Evolutionary conservation across 306 rosid species (phyloP).

Genomic region (Cucurbita argyrosperma): DNA sequence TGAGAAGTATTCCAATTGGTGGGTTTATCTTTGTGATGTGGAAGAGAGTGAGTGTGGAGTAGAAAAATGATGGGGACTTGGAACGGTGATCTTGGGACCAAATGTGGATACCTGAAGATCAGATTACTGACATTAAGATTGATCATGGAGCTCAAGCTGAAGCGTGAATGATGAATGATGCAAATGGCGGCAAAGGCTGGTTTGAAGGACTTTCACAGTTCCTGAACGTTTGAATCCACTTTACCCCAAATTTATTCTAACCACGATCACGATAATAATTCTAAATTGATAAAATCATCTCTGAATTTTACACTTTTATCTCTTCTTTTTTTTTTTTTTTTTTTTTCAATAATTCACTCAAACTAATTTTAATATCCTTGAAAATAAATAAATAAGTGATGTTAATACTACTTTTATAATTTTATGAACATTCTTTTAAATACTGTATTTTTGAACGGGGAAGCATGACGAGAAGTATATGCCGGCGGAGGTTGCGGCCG

Average conservation of each 20-base stretch:
- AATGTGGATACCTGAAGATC: constrained; percentile 11
- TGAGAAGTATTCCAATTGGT: constrained; percentile 48
- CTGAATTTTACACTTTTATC: no score
- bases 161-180: neutral
- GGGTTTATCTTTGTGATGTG: constrained; percentile 23
- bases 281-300: no score
- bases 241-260: neutral
- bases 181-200: neutral
- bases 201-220: neutral
- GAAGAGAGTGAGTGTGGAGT: constrained; percentile 22
- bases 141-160: constrained; percentile 2
- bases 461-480: constrained; percentile 85
- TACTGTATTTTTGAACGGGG: no score
- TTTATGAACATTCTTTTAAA: no score
- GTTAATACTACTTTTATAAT: no score
- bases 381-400: no score
- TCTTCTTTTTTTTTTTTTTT: no score
- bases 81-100: constrained; percentile 1
- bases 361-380: no score
- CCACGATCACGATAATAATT: neutral
- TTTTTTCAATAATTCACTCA: no score
- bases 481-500: constrained; percentile 74
- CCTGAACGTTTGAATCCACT: neutral
- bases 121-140: neutral
- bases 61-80: constrained; percentile 2